A percentile compares a stretch with the other conserved stretches of the same genome.
Evolutionary conservation across 495 filamentous ascomycete species (phyloP).

Genomic region (Xylaria nigripes): DNA sequence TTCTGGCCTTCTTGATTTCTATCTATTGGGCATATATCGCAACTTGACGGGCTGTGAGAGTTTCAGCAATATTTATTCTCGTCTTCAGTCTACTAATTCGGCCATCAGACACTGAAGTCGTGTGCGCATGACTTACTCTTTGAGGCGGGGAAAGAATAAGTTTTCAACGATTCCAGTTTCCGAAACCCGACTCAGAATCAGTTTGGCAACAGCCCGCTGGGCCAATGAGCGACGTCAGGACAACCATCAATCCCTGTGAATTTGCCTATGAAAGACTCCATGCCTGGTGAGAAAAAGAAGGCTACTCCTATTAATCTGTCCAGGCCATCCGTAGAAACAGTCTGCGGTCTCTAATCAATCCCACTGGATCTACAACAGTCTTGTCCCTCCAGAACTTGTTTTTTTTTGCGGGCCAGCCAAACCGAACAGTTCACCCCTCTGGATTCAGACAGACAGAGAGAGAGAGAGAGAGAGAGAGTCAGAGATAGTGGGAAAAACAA

Average conservation of each 20-base stretch:
- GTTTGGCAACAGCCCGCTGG: slow-evolving; percentile 23
- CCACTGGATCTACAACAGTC: slow-evolving; percentile 6
- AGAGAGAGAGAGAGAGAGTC: neutral
- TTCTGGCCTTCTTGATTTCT: neutral
- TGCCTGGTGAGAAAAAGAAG: slow-evolving; percentile 25
- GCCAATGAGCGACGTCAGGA: slow-evolving; percentile 20
- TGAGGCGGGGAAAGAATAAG: slow-evolving; percentile 14
- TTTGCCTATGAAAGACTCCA: slow-evolving; percentile 24
- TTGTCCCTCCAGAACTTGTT: slow-evolving; percentile 8
- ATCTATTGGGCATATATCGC: neutral
- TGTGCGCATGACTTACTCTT: slow-evolving; percentile 6
- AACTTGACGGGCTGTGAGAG: too few relatives aligned
- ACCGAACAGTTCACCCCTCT: neutral
- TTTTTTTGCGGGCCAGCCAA: slow-evolving; percentile 8
- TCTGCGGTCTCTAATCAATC: slow-evolving; percentile 20
- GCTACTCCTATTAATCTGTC: slow-evolving; percentile 24
- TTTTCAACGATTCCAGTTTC: slow-evolving; percentile 24
- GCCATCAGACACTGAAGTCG: neutral
- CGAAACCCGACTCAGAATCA: slow-evolving; percentile 32
- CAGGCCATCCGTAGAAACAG: slow-evolving; percentile 18
- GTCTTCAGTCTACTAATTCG: slow-evolving; percentile 3
- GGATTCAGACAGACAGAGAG: neutral
- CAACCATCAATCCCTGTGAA: slow-evolving; percentile 18
- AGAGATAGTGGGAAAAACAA: neutral
- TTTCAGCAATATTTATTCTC: slow-evolving; percentile 6